These are phyloP conservation scores for Penstemon eatonii DNA, from an alignment of 257 asterid species.

Conservation along the genomic window DNA sequence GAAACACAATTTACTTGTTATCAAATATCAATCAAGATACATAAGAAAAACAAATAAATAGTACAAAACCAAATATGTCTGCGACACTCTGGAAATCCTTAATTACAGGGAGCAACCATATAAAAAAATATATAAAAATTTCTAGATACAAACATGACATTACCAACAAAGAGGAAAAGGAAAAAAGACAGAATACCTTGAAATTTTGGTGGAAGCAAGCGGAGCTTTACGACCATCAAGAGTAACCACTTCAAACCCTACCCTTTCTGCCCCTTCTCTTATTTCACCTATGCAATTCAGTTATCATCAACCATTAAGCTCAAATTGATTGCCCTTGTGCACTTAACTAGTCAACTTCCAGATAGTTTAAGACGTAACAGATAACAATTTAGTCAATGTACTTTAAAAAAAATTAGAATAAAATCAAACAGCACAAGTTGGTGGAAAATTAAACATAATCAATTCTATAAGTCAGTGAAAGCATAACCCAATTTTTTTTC, in stretches of 20 bases:
- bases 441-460: conserved; percentile 4
- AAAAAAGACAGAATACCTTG: conserved; percentile 37
- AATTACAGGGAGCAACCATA: neutral
- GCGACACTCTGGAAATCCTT: neutral
- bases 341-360: conserved; percentile 16
- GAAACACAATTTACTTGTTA: neutral
- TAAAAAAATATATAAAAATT: neutral
- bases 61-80: neutral
- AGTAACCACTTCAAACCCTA: conserved; percentile 83
- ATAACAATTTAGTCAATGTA: neutral
- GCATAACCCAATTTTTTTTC: too few relatives aligned
- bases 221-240: conserved; percentile 67
- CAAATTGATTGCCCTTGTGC: neutral
- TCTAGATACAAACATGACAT: neutral
- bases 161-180: neutral
- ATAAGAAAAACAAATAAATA: neutral
- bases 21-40: neutral
- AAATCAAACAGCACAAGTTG: neutral
- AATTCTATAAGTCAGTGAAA: neutral
- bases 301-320: neutral
- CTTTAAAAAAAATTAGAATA: neutral
- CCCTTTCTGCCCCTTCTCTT: conserved; percentile 72
- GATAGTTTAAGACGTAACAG: neutral
- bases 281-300: conserved; percentile 54
- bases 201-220: conserved; percentile 59